Evolutionary conservation across 495 filamentous ascomycete species (phyloP).

Genomic region (Astrothelium subdiscretum): DNA sequence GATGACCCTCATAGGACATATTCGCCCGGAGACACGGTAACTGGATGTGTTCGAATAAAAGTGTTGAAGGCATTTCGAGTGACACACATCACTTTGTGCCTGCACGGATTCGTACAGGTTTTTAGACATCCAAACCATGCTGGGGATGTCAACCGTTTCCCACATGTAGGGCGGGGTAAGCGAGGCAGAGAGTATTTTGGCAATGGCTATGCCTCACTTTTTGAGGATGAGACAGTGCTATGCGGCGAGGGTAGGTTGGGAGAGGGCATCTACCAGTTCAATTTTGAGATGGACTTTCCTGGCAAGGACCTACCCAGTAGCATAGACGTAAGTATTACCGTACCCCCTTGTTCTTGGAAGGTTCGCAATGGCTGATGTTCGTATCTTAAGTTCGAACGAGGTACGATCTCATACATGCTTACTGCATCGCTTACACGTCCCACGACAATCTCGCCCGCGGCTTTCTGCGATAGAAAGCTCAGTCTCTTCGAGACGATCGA

Average conservation of each 20-base stretch:
- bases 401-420: slow-evolving; percentile 82
- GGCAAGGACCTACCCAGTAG: slow-evolving; percentile 76
- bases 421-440: slow-evolving; percentile 83
- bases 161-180: slow-evolving; percentile 43
- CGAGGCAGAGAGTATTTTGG: slow-evolving; percentile 58
- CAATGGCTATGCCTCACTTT: slow-evolving; percentile 74
- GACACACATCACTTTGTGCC: slow-evolving; percentile 77
- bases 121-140: slow-evolving; percentile 62
- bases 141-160: slow-evolving; percentile 42
- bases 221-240: slow-evolving; percentile 80
- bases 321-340: slow-evolving; percentile 61
- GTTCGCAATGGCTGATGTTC: slow-evolving; percentile 7
- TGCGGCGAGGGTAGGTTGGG: slow-evolving; percentile 85
- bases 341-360: not conserved
- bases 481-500: slow-evolving; percentile 60
- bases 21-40: slow-evolving; percentile 51
- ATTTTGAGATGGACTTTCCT: slow-evolving; percentile 76
- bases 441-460: slow-evolving; percentile 69
- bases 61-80: slow-evolving; percentile 73
- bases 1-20: slow-evolving; percentile 86
- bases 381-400: slow-evolving; percentile 74
- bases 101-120: slow-evolving; percentile 84
- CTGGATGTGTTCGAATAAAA: slow-evolving; percentile 67
- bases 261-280: slow-evolving; percentile 79
- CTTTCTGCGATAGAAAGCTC: slow-evolving; percentile 68